phyloP scores from a whole-genome alignment of 2,329 filamentous ascomycete genomes.

The Scedosporium boydii region DNA sequence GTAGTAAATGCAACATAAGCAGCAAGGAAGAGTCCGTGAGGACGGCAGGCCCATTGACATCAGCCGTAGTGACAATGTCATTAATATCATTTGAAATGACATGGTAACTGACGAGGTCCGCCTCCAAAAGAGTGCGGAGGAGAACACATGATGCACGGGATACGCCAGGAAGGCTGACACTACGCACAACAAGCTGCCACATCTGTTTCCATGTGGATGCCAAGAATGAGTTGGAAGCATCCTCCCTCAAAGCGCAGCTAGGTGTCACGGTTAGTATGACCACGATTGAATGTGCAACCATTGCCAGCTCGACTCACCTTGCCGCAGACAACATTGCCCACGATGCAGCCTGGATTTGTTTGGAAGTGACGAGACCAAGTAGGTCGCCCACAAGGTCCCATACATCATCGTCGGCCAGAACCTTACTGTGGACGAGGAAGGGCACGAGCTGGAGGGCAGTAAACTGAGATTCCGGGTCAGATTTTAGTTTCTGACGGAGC shows the following conservation, averaged over 20 bases:
- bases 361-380: constrained; percentile 53
- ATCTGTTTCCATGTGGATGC: constrained; percentile 54
- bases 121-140: constrained; percentile 57
- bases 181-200: constrained; percentile 67
- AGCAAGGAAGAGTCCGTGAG: constrained; percentile 71
- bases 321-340: constrained; percentile 83
- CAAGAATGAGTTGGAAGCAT: constrained; percentile 6
- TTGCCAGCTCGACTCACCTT: constrained; percentile 40
- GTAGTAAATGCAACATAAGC: constrained; percentile 62
- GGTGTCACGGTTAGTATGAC: constrained; percentile 13
- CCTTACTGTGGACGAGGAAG: constrained; percentile 41
- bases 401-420: constrained; percentile 41
- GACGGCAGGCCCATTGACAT: constrained; percentile 69
- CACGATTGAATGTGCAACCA: background rate
- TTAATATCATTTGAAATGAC: constrained; percentile 60
- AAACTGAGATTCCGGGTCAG: constrained; percentile 34
- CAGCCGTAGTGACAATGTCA: constrained; percentile 64
- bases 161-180: constrained; percentile 58
- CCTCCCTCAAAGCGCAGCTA: constrained; percentile 20
- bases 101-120: constrained; percentile 57
- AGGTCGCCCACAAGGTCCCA: constrained; percentile 49
- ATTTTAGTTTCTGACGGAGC: constrained; percentile 38
- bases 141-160: constrained; percentile 72
- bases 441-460: constrained; percentile 49
- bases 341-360: constrained; percentile 54